Conservation (phyloP, 1,139 yeast species). For the Eremothecium gossypii region DNA sequence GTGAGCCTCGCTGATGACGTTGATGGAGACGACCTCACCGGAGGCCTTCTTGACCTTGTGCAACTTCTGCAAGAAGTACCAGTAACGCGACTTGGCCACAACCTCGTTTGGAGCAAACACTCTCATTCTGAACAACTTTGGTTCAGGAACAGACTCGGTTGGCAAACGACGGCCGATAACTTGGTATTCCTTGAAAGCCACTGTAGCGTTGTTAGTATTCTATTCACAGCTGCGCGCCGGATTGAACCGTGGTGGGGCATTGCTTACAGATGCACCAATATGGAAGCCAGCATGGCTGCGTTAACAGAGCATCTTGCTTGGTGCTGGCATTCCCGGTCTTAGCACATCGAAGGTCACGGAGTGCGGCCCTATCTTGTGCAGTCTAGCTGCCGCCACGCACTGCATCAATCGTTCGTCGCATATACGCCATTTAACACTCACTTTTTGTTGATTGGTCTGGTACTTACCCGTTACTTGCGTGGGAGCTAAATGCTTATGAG, state of each 20-base stretch:
- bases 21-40: conserved; percentile 96
- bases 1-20: conserved; percentile 85
- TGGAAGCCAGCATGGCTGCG: background rate
- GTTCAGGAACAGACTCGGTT: conserved; percentile 97
- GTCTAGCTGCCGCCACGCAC: too few relatives aligned
- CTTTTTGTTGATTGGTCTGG: too few relatives aligned
- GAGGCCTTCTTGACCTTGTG: conserved; percentile 99
- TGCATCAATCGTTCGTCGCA: too few relatives aligned
- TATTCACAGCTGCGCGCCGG: background rate
- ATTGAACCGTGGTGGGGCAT: too few relatives aligned
- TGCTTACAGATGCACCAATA: background rate
- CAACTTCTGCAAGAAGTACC: conserved; percentile 99
- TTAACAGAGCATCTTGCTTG: too few relatives aligned
- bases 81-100: conserved; percentile 99
- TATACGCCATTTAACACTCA: too few relatives aligned
- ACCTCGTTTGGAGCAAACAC: conserved; percentile 98
- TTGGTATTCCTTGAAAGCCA: conserved; percentile 97
- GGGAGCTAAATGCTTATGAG: too few relatives aligned
- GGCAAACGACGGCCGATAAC: conserved; percentile 99
- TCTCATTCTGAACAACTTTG: conserved; percentile 99
- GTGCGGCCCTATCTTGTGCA: too few relatives aligned
- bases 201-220: conserved; percentile 21
- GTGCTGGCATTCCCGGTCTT: too few relatives aligned
- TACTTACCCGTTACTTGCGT: too few relatives aligned
- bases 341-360: too few relatives aligned